Evolutionary conservation across 306 rosid genomes (phyloP).

Genomic region (Cucurbita pepo): DNA sequence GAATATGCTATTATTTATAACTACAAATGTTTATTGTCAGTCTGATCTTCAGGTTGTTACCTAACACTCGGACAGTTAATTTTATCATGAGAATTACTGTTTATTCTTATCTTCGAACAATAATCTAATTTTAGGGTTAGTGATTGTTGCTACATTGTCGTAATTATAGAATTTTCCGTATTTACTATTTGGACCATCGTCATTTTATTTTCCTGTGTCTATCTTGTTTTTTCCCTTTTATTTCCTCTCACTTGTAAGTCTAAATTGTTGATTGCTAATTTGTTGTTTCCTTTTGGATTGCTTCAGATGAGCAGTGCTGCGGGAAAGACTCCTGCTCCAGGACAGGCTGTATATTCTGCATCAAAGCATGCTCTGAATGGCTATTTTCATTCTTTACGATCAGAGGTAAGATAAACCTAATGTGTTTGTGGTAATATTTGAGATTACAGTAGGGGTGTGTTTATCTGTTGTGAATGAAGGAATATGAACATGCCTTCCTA

Average conservation of each 20-base stretch:
- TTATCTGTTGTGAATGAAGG: background rate
- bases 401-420: slow-evolving; percentile 45
- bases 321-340: slow-evolving; percentile 87
- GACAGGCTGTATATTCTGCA: slow-evolving; percentile 91
- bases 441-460: background rate
- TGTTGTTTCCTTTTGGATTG: slow-evolving; percentile 12
- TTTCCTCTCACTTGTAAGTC: background rate
- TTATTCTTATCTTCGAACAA: background rate
- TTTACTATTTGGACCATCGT: background rate
- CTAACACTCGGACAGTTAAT: background rate
- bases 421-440: background rate
- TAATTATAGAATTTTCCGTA: background rate
- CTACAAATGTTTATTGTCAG: background rate
- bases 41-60: background rate
- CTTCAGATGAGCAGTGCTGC: slow-evolving; percentile 94
- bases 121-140: background rate
- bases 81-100: background rate
- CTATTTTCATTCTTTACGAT: slow-evolving; percentile 78
- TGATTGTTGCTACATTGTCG: background rate
- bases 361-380: slow-evolving; percentile 88
- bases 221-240: background rate
- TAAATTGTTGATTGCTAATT: background rate
- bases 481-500: background rate
- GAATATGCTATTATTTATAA: background rate
- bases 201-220: background rate